A percentile compares a stretch with the other conserved stretches of the same genome.
These are phyloP conservation scores for Arxiozyma slooffiae DNA, from an alignment of 1,139 yeast species.

Conservation along the genomic window DNA sequence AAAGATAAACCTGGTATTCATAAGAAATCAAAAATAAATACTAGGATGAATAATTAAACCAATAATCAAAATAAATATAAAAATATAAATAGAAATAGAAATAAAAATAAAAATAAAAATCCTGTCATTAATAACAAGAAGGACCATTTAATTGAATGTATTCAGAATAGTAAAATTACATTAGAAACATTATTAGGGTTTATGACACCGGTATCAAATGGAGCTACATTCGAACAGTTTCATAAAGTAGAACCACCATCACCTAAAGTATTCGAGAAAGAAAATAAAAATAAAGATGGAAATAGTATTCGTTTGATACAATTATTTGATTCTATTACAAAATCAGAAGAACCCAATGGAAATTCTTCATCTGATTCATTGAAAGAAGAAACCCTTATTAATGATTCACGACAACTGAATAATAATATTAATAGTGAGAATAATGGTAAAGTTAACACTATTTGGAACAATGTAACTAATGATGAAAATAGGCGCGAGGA, in stretches of 20 bases:
- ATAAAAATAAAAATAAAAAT: neutral
- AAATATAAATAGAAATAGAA: neutral
- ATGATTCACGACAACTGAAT: neutral
- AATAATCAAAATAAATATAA: neutral
- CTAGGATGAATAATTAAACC: neutral
- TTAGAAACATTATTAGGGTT: constrained; percentile 5
- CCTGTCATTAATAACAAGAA: neutral
- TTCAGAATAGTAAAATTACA: constrained; percentile 4
- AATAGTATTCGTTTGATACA: neutral
- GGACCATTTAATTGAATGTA: constrained; percentile 3
- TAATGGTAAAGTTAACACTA: neutral
- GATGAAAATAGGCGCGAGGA: neutral
- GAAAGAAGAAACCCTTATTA: neutral
- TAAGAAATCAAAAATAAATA: neutral
- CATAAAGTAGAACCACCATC: constrained; percentile 1
- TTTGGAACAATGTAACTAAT: neutral
- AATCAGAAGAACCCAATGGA: neutral
- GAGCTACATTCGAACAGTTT: neutral
- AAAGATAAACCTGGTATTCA: neutral
- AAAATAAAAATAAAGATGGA: neutral
- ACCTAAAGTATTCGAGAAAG: neutral
- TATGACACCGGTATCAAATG: neutral
- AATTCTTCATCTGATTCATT: neutral
- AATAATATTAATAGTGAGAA: neutral
- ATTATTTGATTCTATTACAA: neutral